These are phyloP conservation scores for Lactuca saligna DNA, from an alignment of 129 eudicot species.

Conservation along the genomic window DNA sequence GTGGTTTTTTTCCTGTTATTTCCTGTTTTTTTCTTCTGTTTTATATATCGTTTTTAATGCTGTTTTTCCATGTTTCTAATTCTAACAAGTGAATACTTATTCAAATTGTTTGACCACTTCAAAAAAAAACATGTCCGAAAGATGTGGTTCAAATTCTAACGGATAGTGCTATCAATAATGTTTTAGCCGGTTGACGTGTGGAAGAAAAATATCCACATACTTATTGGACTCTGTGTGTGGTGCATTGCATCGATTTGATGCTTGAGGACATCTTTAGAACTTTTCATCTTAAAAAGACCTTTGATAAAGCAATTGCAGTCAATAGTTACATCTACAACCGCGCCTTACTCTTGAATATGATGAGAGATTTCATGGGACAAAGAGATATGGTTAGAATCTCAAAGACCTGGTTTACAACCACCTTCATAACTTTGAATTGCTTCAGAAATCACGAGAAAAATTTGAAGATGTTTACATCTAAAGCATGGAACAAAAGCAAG, in stretches of 20 bases:
- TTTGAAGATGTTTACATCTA: no score
- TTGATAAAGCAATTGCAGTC: not conserved
- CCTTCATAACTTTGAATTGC: no score
- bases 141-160: not conserved
- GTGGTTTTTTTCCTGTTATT: no score
- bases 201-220: conserved; percentile 10
- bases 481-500: no score
- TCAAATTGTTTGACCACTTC: not conserved
- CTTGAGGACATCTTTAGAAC: not conserved
- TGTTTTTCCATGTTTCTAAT: no score
- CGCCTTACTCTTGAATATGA: conserved; percentile 1
- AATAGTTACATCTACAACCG: not conserved
- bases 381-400: not conserved
- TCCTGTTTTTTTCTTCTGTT: no score
- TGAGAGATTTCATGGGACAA: not conserved
- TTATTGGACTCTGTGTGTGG: not conserved
- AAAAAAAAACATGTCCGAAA: not conserved
- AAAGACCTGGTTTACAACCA: no score
- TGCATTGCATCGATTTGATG: conserved; percentile 7
- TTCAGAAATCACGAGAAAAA: no score
- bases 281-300: not conserved
- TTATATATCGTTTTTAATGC: no score
- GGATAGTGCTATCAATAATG: not conserved
- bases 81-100: not conserved
- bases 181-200: not conserved